Percentiles rank a stretch among this genome's conserved stretches.
Conservation (phyloP, 2,329 filamentous ascomycete species). For the Ceratocystis cacaofunesta region DNA sequence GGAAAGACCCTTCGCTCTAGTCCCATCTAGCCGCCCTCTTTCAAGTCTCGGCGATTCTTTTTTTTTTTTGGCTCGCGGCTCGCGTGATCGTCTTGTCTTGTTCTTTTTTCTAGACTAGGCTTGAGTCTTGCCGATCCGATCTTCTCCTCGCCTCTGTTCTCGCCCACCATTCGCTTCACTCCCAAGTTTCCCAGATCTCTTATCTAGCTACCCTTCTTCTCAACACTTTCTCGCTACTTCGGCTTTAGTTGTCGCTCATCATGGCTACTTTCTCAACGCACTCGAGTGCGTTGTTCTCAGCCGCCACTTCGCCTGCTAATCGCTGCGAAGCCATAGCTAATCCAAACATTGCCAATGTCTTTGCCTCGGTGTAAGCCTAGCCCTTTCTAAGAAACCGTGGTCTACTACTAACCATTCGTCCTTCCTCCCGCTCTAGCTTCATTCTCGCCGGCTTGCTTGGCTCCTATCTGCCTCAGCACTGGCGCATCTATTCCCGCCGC, state of each 20-base stretch:
- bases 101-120: too few relatives aligned
- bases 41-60: neutral
- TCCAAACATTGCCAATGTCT: slow-evolving; percentile 16
- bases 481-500: slow-evolving; percentile 70
- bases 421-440: slow-evolving; percentile 30
- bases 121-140: neutral
- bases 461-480: slow-evolving; percentile 89
- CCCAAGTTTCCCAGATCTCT: neutral
- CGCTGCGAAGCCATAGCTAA: slow-evolving; percentile 17
- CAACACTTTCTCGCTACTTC: too few relatives aligned
- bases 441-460: slow-evolving; percentile 78
- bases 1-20: neutral
- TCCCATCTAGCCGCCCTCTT: neutral
- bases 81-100: neutral
- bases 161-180: neutral
- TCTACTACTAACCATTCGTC: neutral
- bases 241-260: neutral
- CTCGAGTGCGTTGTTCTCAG: slow-evolving; percentile 9
- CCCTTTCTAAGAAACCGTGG: neutral
- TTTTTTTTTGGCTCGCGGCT: neutral
- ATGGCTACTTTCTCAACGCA: slow-evolving; percentile 22
- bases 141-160: neutral
- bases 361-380: slow-evolving; percentile 17
- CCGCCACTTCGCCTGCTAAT: slow-evolving; percentile 8
- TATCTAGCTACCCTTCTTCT: neutral